These are phyloP conservation scores for Hyaloraphidium curvatum DNA, from an alignment of 192 early-diverging fungal genomes.

Conservation along the genomic window DNA sequence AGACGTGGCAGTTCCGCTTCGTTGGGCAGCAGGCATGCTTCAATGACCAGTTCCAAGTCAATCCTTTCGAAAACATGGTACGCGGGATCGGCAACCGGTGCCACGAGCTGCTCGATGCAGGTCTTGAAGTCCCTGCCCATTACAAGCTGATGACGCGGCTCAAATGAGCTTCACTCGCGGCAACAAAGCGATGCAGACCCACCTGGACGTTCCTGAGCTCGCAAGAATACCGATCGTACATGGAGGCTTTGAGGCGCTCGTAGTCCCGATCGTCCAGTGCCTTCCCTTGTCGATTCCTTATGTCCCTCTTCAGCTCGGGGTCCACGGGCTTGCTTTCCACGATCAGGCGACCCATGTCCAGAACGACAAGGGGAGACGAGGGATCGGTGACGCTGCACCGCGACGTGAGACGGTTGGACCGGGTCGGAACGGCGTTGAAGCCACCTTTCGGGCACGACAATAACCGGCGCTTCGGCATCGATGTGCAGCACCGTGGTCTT, in stretches of 20 bases:
- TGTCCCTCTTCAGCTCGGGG: slow-evolving; percentile 36
- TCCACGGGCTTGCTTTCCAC: slow-evolving; percentile 69
- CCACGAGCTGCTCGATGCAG: slow-evolving; percentile 46
- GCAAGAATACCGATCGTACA: slow-evolving; percentile 84
- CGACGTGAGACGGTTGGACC: not conserved
- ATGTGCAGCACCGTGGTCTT: slow-evolving; percentile 76
- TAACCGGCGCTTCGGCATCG: slow-evolving; percentile 92
- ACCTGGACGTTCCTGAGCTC: slow-evolving; percentile 64
- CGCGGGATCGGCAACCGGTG: slow-evolving; percentile 27
- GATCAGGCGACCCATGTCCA: slow-evolving; percentile 84
- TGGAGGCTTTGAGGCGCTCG: slow-evolving; percentile 45
- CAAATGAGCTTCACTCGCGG: not conserved
- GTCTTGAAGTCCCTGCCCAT: slow-evolving; percentile 52
- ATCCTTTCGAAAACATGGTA: slow-evolving; percentile 78
- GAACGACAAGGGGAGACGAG: slow-evolving; percentile 50
- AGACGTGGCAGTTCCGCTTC: slow-evolving; percentile 51
- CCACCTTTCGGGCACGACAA: slow-evolving; percentile 57
- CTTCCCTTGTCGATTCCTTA: slow-evolving; percentile 45
- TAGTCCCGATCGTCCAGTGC: slow-evolving; percentile 43
- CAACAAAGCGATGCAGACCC: slow-evolving; percentile 1
- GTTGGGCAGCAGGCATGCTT: slow-evolving; percentile 68
- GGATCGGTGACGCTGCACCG: slow-evolving; percentile 22
- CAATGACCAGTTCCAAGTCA: slow-evolving; percentile 58
- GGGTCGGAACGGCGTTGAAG: not conserved
- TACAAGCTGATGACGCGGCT: no score